phyloP scores from a whole-genome alignment of 768 basidiomycete genomes.

The Rhodotorula kratochvilovae region DNA sequence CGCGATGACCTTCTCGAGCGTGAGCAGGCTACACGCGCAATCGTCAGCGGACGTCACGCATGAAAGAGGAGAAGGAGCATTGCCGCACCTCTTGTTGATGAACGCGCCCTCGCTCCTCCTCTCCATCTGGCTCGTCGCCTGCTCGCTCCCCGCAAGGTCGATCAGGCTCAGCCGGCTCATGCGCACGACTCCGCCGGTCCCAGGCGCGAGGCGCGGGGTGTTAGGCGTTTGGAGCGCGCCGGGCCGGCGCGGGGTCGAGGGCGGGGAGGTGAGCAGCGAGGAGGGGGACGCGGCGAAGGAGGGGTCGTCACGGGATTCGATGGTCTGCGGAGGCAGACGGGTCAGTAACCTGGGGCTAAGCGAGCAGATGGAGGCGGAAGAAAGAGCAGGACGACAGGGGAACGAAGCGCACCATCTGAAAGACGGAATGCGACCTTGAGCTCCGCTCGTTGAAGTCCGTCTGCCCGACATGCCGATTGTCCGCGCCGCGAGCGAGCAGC shows the following conservation, averaged over 20 bases:
- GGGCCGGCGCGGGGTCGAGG: not conserved
- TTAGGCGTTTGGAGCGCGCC: slow-evolving; percentile 13
- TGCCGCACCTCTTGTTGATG: slow-evolving; percentile 64
- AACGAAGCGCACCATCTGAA: slow-evolving; percentile 63
- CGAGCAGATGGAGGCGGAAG: not conserved
- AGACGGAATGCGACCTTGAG: slow-evolving; percentile 89
- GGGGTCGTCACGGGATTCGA: slow-evolving; percentile 40
- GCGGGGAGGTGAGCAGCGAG: not conserved
- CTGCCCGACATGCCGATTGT: slow-evolving; percentile 79
- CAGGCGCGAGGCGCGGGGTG: slow-evolving; percentile 20
- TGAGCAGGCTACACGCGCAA: slow-evolving; percentile 60
- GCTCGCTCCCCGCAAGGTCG: slow-evolving; percentile 94
- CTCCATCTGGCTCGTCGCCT: slow-evolving; percentile 91
- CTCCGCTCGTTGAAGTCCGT: slow-evolving; percentile 98
- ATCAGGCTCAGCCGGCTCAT: slow-evolving; percentile 65
- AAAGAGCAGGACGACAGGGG: not conserved
- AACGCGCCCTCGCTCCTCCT: slow-evolving; percentile 91
- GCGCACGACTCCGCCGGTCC: slow-evolving; percentile 34
- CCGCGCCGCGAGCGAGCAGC: slow-evolving; percentile 78
- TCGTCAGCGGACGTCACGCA: not conserved
- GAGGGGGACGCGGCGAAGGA: not conserved
- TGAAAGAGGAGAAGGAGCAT: not conserved
- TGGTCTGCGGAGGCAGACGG: slow-evolving; percentile 22
- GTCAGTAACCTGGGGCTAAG: not conserved
- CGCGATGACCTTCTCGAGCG: slow-evolving; percentile 85